These are phyloP conservation scores for Nicotiana attenuata DNA, from an alignment of 257 asterid genomes.

Conservation along the genomic window DNA sequence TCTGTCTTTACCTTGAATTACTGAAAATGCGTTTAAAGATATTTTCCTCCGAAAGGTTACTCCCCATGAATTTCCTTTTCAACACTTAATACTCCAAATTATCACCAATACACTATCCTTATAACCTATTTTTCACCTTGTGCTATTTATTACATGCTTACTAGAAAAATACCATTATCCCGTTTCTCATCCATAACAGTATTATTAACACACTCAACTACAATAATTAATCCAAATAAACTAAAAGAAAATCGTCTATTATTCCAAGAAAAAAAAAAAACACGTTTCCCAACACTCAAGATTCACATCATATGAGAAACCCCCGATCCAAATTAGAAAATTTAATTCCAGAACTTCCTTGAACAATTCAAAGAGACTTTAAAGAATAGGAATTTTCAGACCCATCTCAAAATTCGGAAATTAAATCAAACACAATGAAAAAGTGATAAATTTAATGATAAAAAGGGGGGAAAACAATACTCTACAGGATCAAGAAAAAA, in stretches of 20 bases:
- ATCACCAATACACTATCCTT: neutral
- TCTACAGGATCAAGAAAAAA: neutral
- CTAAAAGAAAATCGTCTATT: neutral
- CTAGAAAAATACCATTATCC: too few species aligned
- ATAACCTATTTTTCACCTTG: neutral
- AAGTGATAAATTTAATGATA: neutral
- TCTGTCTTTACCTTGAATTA: neutral
- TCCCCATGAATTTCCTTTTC: neutral
- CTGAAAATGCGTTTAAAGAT: neutral
- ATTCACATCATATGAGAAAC: constrained; percentile 6
- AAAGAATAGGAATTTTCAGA: neutral
- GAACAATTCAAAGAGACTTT: neutral
- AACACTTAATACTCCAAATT: neutral
- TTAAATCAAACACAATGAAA: neutral
- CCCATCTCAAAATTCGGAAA: neutral
- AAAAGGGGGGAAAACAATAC: neutral
- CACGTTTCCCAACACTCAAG: neutral
- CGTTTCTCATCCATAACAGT: neutral
- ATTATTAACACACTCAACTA: neutral
- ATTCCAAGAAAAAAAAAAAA: neutral
- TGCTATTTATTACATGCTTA: neutral
- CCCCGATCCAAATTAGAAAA: neutral
- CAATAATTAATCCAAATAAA: neutral
- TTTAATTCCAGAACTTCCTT: neutral
- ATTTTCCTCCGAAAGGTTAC: neutral